Evolutionary conservation across 148 eudicot species (phyloP), one percentile per base, ranked within the genome.

Genomic region (Simmondsia chinensis): DNA sequence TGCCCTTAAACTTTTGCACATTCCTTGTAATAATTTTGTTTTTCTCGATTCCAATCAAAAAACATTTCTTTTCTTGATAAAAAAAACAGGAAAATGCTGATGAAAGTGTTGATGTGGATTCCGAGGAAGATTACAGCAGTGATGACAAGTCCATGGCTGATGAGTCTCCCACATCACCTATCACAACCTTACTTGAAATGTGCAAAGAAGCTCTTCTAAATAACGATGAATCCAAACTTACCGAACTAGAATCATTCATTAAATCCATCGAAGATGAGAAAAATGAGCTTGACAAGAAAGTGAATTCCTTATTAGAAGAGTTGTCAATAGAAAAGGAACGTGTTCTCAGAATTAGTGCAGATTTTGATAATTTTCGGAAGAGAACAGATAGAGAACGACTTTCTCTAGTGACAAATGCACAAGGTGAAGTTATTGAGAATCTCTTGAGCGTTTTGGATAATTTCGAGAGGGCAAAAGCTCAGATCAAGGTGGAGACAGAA

Each of bases 341-440:
- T 33, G 57, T 75, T 57, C 73, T 79, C 27, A 74, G 94, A 44
- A 82, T 82, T 18, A 72, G 82, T 60, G 96, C 94, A 43, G 96
- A 87, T 53, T 87, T 82, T 51, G 96, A 87, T 56, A 83, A 83
- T 60, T 87, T 82, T 50, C 62, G 89, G 52, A 87, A 87, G 72
- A 73, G 94, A 57, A 79, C 96, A 21, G 94, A 82, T 25, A 67
- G 74, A 37, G 88, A 83, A 32, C 73, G 88, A 21, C 68, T 75
- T 22, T 76, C 94, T 2, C 29, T 79, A 56, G 73, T 82, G 29
- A 51, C 77, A 20, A 83, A 83, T 61, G 94, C 96, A 26, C 69
- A 72, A 70, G 96, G 94, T 37, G 94, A 83, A 56, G 71, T 87
- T 31, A 65, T 83, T 35, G 96, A 87, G 62, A 72, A 31, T 52